Evolutionary conservation across 768 basidiomycete species (phyloP), one percentile per base, ranked within the genome.

Genomic region (Strobilomyces dryophilus): DNA sequence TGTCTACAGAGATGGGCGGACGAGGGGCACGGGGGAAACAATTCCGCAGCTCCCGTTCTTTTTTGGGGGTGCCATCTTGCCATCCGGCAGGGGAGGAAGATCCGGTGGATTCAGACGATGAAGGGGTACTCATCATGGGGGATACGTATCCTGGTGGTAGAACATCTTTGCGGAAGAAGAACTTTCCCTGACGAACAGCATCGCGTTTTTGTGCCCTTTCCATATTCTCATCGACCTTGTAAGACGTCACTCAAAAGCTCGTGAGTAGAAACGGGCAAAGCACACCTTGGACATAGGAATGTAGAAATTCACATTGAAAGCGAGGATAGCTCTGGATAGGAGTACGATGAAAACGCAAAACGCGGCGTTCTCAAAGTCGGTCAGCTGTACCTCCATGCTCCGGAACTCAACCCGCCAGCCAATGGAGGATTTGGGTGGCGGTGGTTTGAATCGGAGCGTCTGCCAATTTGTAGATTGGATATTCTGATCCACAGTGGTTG

Each of bases 381-480:
- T 98, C 66, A 98, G 82, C 65, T 98, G 97, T 3, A 98, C 94
- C 69, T 99, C 97, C 97, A 98, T 98, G 67, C 90, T 92, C 52
- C 97, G 79, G 73, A 99, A 99, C 68, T 99, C 97, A 6, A 98
- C 95, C 36, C 97, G 80, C 97, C 97, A 99, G 29, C 95, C 97
- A 50, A 98, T 98, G 7, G 83, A 69, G 6, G 95, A 93, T 50
- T 89, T 85, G 5, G 91, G 86, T 26, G 97, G 95, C 12, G 97
- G 97, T 3, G 97, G 97, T 68, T 99, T 99, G 81, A 99, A 99
- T 45, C 97, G 83, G 31, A 99, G 77, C 0, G 97, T 98, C 73
- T 99, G 97, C 97, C 97, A 99, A 65, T 99, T 99, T 5, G 97
- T 99, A 2, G 97, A 98, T 81, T 99, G 97, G 24, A 99, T 87